Evolutionary conservation across 345 rosid genomes (phyloP).

Genomic region (Toxicodendron radicans): DNA sequence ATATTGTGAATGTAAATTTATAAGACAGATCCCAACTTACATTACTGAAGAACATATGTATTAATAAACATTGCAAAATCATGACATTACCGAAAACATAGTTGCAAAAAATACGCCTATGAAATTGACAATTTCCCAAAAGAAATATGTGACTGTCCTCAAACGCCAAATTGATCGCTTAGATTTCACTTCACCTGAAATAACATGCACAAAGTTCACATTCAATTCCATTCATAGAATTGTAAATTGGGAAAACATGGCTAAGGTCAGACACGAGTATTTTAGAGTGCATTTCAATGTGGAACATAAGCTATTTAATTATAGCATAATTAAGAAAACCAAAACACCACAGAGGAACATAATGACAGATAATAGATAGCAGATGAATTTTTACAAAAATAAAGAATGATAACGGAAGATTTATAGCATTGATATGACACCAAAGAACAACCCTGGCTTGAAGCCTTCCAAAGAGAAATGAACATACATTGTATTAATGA

Average conservation of each 20-base stretch:
- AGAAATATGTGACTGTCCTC: conserved; percentile 60
- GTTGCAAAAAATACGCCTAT: conserved; percentile 64
- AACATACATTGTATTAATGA: too few relatives aligned
- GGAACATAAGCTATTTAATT: background rate
- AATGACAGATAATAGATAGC: background rate
- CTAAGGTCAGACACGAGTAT: background rate
- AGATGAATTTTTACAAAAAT: background rate
- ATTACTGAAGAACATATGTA: background rate
- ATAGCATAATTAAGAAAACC: background rate
- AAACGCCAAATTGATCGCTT: conserved; percentile 66
- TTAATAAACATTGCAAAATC: background rate
- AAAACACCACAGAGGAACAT: background rate
- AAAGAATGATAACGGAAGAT: background rate
- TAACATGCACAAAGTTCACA: background rate
- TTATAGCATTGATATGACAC: background rate
- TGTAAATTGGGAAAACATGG: background rate
- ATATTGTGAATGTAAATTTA: background rate
- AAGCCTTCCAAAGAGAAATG: background rate
- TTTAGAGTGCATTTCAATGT: background rate
- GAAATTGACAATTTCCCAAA: conserved; percentile 66
- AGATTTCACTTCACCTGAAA: conserved; percentile 54
- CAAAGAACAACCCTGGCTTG: background rate
- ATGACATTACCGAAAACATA: conserved; percentile 61
- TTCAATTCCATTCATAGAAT: background rate
- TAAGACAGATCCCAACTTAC: background rate